Base-by-base conservation (phyloP, 2,329 filamentous ascomycete genomes). In the Paracoccidioides brasiliensis region DNA sequence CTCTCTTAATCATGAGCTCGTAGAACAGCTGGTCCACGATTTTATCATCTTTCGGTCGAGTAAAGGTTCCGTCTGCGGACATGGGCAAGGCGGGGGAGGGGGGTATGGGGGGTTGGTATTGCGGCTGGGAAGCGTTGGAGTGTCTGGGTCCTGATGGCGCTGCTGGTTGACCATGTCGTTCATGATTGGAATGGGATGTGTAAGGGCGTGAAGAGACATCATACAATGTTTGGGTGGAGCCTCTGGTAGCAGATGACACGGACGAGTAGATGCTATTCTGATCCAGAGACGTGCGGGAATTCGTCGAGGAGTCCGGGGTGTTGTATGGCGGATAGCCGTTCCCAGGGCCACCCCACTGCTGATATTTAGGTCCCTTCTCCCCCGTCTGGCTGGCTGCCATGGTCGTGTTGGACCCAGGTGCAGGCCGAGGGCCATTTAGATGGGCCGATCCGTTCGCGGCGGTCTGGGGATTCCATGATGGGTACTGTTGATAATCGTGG, bases 1-100 rank as follows among this genome's bases (percentile, higher is more conserved):
- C 93, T 73, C 93, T 83, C 74, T 96, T 96, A 66, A 95, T 88
- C 93, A 98, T 97, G 61, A 98, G 76, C 53, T 89, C 85, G 65
- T 90, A 78, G 66, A 97, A 97, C 76, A 95, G 88, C 66, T 90
- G 84, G 68, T 97, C 89, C 48, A 96, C 86, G 12, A 95, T 75
- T 57, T 83, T 81, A 66, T 94, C 89, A 60, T 73, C 71, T 57
- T 69, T 66, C 10, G 71, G 71, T 28, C 70, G 66, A 48, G 65
- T 57, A 35, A 61, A 54, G 9, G 37, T 54, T 22, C 56, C 57
- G 43, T 61, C 60, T 15, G 57, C n/a, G 1, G 55, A 40, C 32
- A 60, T 37, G 33, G 58, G 49, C 61, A 80, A 76, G 8, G 22
- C 2, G 22, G 75, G 76, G 2, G 75, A 66, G 10, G 74, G 75